phyloP scores from a whole-genome alignment of 805 yeast genomes.

The Starmerella khaoyaiensis region DNA sequence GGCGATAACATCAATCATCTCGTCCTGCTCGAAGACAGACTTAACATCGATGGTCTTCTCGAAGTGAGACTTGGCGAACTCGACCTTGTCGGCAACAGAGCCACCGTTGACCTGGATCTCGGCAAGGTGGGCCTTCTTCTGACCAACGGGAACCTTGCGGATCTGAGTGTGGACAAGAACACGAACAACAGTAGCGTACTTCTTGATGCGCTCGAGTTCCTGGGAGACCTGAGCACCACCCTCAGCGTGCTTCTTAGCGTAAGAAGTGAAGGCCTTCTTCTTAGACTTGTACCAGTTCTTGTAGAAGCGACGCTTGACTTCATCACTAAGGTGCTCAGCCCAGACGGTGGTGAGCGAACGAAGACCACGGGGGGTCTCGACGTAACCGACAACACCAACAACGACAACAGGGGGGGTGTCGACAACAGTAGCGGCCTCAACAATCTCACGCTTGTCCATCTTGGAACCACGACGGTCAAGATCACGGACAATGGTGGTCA shows the following conservation, averaged over 20 bases:
- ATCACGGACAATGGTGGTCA: slow-evolving; percentile 99
- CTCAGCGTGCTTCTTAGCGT: slow-evolving; percentile 95
- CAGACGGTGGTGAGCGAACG: slow-evolving; percentile 99
- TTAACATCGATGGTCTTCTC: slow-evolving; percentile 96
- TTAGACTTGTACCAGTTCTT: slow-evolving; percentile 99
- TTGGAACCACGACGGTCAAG: slow-evolving; percentile 99
- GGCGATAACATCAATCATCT: slow-evolving; percentile 96
- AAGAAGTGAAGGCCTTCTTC: slow-evolving; percentile 99
- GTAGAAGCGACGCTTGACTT: slow-evolving; percentile 99
- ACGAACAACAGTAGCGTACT: slow-evolving; percentile 97
- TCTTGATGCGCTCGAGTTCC: slow-evolving; percentile 96
- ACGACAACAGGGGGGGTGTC: slow-evolving; percentile 98
- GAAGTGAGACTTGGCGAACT: slow-evolving; percentile 97
- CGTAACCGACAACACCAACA: slow-evolving; percentile 99
- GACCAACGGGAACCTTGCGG: slow-evolving; percentile 97
- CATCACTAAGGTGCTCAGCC: slow-evolving; percentile 99
- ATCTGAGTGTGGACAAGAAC: slow-evolving; percentile 98
- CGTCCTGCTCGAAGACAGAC: slow-evolving; percentile 96
- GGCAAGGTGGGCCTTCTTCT: slow-evolving; percentile 99
- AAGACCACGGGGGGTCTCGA: slow-evolving; percentile 99
- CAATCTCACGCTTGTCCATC: slow-evolving; percentile 99
- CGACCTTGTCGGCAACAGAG: slow-evolving; percentile 90
- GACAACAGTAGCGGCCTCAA: slow-evolving; percentile 98
- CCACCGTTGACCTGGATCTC: slow-evolving; percentile 99
- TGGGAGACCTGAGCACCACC: slow-evolving; percentile 78